Evolutionary conservation across 768 basidiomycete genomes (phyloP).

Genomic region (Plicaturopsis crispa): DNA sequence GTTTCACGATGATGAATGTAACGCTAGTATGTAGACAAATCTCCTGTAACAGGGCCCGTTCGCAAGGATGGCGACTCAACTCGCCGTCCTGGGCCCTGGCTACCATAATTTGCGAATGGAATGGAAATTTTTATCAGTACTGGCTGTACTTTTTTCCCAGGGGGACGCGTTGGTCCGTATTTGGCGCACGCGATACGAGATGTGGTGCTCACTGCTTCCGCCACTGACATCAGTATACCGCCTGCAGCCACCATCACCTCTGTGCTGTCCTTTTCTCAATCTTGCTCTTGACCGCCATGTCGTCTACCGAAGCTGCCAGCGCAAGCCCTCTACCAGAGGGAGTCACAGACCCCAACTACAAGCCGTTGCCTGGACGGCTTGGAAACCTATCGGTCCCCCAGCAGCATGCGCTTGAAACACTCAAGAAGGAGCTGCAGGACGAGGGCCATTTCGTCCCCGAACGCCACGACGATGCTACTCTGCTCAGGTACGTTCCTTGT

Average conservation of each 20-base stretch:
- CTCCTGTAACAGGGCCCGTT: too few species aligned
- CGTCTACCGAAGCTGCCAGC: constrained; percentile 29
- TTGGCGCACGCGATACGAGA: too few species aligned
- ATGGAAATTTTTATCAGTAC: background rate
- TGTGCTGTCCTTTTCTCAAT: too few species aligned
- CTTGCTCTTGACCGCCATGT: constrained; percentile 17
- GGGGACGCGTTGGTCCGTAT: background rate
- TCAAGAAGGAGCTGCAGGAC: constrained; percentile 56
- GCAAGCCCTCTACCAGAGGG: constrained; percentile 50
- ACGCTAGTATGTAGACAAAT: too few species aligned
- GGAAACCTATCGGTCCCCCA: constrained; percentile 70
- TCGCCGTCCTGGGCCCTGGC: background rate
- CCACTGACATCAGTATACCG: too few species aligned
- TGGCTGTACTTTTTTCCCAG: background rate
- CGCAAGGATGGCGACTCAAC: background rate
- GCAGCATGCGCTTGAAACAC: constrained; percentile 56
- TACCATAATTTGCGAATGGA: background rate
- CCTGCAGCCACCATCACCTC: too few species aligned
- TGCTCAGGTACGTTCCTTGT: constrained; percentile 46
- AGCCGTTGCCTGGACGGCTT: constrained; percentile 61
- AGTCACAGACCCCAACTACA: constrained; percentile 57
- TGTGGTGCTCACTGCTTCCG: too few species aligned
- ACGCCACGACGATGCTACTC: constrained; percentile 62
- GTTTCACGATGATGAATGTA: too few species aligned
- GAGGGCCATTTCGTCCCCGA: constrained; percentile 54